These are phyloP conservation scores for Nitzschia sp. DNA, from an alignment of 108 stramenopile species.

Conservation along the genomic window DNA sequence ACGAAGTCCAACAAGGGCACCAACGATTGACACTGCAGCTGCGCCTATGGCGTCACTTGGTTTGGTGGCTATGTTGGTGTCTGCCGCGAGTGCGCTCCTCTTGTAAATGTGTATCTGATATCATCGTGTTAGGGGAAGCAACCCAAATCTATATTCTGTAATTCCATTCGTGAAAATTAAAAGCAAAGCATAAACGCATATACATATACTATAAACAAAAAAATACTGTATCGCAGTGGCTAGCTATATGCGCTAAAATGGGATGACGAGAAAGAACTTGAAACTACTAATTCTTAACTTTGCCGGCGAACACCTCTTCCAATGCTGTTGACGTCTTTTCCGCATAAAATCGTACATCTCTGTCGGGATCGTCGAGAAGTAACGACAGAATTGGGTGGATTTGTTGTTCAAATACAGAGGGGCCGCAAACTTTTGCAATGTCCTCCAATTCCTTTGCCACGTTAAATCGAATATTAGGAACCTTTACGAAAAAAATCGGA, in stretches of 20 bases:
- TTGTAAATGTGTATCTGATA: no score
- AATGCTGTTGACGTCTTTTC: conserved; percentile 34
- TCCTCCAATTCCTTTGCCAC: conserved; percentile 88
- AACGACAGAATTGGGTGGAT: conserved; percentile 73
- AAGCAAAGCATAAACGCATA: not conserved
- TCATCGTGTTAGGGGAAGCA: no score
- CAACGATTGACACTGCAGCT: not conserved
- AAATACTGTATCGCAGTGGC: not conserved
- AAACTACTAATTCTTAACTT: conserved; percentile 1
- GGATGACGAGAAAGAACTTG: not conserved
- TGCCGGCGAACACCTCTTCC: conserved; percentile 28
- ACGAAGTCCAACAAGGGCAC: not conserved
- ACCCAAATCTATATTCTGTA: no score
- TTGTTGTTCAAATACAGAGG: conserved; percentile 61
- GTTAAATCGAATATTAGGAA: conserved; percentile 96
- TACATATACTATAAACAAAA: not conserved
- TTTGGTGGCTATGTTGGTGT: not conserved
- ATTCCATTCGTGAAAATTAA: no score
- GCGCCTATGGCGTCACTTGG: not conserved
- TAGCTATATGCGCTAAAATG: not conserved
- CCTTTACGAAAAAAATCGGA: not conserved
- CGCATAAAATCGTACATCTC: conserved; percentile 94
- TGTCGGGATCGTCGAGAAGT: conserved; percentile 84
- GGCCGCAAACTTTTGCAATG: conserved; percentile 63
- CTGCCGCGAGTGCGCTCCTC: not conserved